phyloP scores from a whole-genome alignment of 2,329 filamentous ascomycete species.

The Knoxdaviesia capensis region DNA sequence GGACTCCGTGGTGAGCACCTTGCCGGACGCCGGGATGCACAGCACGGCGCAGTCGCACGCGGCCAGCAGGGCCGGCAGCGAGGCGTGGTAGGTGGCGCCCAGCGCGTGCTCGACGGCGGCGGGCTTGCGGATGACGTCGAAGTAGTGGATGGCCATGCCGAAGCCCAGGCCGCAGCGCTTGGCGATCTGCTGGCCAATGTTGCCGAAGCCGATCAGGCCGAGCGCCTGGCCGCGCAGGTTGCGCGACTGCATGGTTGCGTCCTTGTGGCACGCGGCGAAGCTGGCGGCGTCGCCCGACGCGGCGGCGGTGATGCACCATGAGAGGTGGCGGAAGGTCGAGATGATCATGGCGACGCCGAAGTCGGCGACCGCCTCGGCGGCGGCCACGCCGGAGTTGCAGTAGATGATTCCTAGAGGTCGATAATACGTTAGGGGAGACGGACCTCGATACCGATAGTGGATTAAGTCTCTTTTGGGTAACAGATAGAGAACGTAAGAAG shows the following conservation, averaged over 20 bases:
- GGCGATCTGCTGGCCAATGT: conserved; percentile 43
- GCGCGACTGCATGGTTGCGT: conserved; percentile 36
- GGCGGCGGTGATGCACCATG: conserved; percentile 41
- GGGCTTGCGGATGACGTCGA: conserved; percentile 33
- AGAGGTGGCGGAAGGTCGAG: conserved; percentile 45
- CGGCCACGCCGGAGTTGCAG: conserved; percentile 52
- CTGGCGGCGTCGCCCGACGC: conserved; percentile 12
- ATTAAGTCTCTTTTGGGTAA: too few species aligned
- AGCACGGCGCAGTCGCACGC: conserved; percentile 39
- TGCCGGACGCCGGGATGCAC: conserved; percentile 31
- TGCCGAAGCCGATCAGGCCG: conserved; percentile 50
- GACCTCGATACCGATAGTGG: too few species aligned
- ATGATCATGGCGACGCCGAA: conserved; percentile 50
- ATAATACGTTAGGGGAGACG: neutral
- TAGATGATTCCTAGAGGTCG: conserved; percentile 35
- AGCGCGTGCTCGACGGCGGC: conserved; percentile 18
- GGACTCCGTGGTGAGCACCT: conserved; percentile 25
- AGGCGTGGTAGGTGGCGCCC: conserved; percentile 26
- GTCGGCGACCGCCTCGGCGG: conserved; percentile 54
- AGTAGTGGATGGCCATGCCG: conserved; percentile 46
- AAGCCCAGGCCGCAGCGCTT: conserved; percentile 30
- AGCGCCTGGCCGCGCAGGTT: conserved; percentile 42
- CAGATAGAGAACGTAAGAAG: too few species aligned
- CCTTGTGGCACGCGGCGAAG: conserved; percentile 39
- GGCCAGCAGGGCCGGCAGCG: conserved; percentile 29